These are phyloP conservation scores for Penicillium pulvis DNA, from an alignment of 495 filamentous ascomycete species.

Conservation along the genomic window DNA sequence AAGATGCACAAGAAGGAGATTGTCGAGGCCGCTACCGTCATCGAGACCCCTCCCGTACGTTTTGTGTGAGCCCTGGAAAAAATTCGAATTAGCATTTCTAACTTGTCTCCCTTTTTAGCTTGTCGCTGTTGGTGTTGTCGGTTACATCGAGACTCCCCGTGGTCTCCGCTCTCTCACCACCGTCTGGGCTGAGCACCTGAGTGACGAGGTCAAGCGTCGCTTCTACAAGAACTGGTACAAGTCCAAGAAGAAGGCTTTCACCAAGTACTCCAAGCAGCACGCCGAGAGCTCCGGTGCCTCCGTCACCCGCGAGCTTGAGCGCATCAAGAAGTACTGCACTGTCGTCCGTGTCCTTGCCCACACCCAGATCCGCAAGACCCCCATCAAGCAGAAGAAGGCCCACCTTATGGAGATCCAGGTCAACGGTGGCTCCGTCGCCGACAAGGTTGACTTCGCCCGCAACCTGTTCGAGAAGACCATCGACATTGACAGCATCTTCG, in stretches of 20 bases:
- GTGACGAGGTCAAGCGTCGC: slow-evolving; percentile 97
- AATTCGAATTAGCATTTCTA: slow-evolving; percentile 5
- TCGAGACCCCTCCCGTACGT: slow-evolving; percentile 99
- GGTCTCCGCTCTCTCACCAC: slow-evolving; percentile 99
- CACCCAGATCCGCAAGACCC: slow-evolving; percentile 98
- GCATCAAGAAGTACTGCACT: slow-evolving; percentile 99
- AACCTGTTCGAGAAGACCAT: slow-evolving; percentile 98
- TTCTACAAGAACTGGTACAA: slow-evolving; percentile 99
- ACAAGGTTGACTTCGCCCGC: slow-evolving; percentile 95
- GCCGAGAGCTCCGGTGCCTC: slow-evolving; percentile 84
- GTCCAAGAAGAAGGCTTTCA: slow-evolving; percentile 99
- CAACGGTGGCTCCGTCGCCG: slow-evolving; percentile 91
- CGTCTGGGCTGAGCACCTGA: slow-evolving; percentile 98
- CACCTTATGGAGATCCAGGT: slow-evolving; percentile 99
- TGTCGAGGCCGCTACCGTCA: slow-evolving; percentile 97
- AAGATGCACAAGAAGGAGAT: slow-evolving; percentile 99
- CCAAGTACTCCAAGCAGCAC: slow-evolving; percentile 99
- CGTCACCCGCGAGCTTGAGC: slow-evolving; percentile 95
- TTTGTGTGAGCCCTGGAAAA: slow-evolving; percentile 9
- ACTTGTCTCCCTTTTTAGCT: slow-evolving; percentile 60
- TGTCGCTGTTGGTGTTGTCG: slow-evolving; percentile 98
- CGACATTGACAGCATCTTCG: slow-evolving; percentile 90
- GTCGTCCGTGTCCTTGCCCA: slow-evolving; percentile 99
- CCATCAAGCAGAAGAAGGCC: slow-evolving; percentile 99
- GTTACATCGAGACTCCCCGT: slow-evolving; percentile 99